Evolutionary conservation across 1,139 yeast genomes (phyloP).

Genomic region (Geotrichum aggregatum): DNA sequence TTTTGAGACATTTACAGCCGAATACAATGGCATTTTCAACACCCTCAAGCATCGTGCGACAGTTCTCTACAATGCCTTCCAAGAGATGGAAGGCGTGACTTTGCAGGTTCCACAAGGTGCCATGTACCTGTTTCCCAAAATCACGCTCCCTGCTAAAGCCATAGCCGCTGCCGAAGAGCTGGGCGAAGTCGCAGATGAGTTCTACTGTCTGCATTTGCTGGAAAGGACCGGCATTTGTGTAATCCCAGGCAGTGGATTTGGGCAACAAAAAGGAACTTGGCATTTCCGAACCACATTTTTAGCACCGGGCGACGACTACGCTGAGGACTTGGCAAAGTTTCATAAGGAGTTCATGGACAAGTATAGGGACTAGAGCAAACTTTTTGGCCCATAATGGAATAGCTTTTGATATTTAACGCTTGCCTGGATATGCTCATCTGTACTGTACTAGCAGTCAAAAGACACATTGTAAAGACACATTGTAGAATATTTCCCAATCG

Average conservation of each 20-base stretch:
- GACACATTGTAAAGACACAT: too few relatives aligned
- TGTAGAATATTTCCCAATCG: too few relatives aligned
- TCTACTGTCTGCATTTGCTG: conserved; percentile 77
- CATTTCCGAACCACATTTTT: conserved; percentile 94
- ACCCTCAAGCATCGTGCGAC: conserved; percentile 62
- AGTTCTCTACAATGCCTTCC: conserved; percentile 64
- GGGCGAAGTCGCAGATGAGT: conserved; percentile 66
- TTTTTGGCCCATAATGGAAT: too few relatives aligned
- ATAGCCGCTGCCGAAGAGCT: conserved; percentile 54
- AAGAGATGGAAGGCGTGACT: conserved; percentile 68
- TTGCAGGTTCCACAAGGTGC: conserved; percentile 95
- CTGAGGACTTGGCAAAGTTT: conserved; percentile 67
- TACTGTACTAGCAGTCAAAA: too few relatives aligned
- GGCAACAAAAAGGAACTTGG: conserved; percentile 81
- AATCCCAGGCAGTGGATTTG: conserved; percentile 96
- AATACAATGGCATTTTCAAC: conserved; percentile 56
- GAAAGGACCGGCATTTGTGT: conserved; percentile 94
- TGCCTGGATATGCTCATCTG: too few relatives aligned
- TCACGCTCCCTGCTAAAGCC: conserved; percentile 61
- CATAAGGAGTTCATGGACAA: conserved; percentile 65
- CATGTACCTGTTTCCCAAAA: conserved; percentile 88
- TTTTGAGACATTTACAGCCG: conserved; percentile 60
- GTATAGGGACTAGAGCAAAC: conserved; percentile 39
- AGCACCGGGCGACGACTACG: conserved; percentile 93
- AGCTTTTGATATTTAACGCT: too few relatives aligned